Percentiles rank a stretch among this genome's conserved stretches.
Conservation (phyloP, 495 filamentous ascomycete genomes). For the Penicillium egyptiacum region DNA sequence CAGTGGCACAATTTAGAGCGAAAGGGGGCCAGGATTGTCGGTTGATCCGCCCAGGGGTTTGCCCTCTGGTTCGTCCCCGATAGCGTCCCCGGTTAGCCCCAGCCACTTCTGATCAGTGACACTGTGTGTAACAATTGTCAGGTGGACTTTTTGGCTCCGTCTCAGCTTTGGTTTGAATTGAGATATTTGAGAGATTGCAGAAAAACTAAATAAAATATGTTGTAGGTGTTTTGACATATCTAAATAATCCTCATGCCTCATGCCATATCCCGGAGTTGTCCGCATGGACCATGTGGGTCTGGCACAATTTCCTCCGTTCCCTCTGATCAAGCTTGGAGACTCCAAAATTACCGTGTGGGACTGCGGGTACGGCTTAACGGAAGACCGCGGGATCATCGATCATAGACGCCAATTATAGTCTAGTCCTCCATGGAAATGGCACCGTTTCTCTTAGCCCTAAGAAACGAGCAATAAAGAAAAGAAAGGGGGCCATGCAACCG, state of each 20-base stretch:
- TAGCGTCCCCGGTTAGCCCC: conserved; percentile 2
- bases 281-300: conserved; percentile 13
- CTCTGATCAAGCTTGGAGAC: background rate
- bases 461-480: conserved; percentile 3
- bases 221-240: background rate
- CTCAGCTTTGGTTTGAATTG: conserved; percentile 6
- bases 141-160: conserved; percentile 6
- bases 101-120: conserved; percentile 3
- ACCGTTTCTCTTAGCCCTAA: conserved; percentile 26
- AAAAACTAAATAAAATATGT: background rate
- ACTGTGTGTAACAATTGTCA: conserved; percentile 5
- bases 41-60: conserved; percentile 43
- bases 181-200: background rate
- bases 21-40: conserved; percentile 27
- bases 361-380: conserved; percentile 28
- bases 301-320: conserved; percentile 1
- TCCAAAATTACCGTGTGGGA: conserved; percentile 11
- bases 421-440: conserved; percentile 15
- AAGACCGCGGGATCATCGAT: conserved; percentile 36
- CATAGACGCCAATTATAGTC: conserved; percentile 27
- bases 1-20: conserved; percentile 30
- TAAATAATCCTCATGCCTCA: background rate
- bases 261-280: background rate
- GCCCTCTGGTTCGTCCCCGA: conserved; percentile 12
- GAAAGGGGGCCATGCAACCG: conserved; percentile 19